Percentiles rank a stretch among this genome's conserved stretches.
These are phyloP conservation scores for Amborella trichopoda DNA, from an alignment of 164 flowering plant genomes.

Conservation along the genomic window DNA sequence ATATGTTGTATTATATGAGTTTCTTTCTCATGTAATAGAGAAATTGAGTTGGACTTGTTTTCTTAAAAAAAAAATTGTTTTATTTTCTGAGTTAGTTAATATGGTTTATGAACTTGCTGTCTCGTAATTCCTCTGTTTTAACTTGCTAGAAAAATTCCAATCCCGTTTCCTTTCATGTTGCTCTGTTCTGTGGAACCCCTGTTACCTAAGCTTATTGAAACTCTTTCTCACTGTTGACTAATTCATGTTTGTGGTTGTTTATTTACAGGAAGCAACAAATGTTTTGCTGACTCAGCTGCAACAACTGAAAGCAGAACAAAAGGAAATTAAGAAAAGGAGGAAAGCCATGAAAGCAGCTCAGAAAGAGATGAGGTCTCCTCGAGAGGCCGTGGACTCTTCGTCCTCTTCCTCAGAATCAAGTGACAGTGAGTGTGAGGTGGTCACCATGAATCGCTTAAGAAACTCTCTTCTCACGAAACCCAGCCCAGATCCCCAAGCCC, in stretches of 20 bases:
- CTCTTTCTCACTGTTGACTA: too few relatives aligned
- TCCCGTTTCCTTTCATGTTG: too few relatives aligned
- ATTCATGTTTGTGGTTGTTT: background rate
- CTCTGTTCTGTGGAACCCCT: too few relatives aligned
- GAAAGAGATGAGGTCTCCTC: constrained; percentile 5
- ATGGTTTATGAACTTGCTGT: too few relatives aligned
- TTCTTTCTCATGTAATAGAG: too few relatives aligned
- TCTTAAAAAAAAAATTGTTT: too few relatives aligned
- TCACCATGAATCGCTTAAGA: constrained; percentile 28
- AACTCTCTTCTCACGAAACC: constrained; percentile 1
- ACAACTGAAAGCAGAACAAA: constrained; percentile 9
- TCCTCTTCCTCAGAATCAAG: constrained; percentile 39
- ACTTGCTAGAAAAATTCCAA: too few relatives aligned
- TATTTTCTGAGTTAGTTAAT: too few relatives aligned
- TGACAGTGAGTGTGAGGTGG: constrained; percentile 41
- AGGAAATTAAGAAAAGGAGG: constrained; percentile 9
- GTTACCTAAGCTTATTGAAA: too few relatives aligned
- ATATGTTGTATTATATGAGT: too few relatives aligned
- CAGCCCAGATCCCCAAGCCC: background rate
- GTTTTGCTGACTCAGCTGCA: constrained; percentile 9
- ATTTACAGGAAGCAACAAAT: constrained; percentile 13
- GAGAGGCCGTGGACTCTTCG: constrained; percentile 8
- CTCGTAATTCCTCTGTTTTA: too few relatives aligned
- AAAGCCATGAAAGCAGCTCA: constrained; percentile 15
- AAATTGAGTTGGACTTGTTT: too few relatives aligned